Evolutionary conservation across 345 rosid genomes (phyloP), one percentile per base, ranked within the genome.

Genomic region (Eucalyptus marginata): DNA sequence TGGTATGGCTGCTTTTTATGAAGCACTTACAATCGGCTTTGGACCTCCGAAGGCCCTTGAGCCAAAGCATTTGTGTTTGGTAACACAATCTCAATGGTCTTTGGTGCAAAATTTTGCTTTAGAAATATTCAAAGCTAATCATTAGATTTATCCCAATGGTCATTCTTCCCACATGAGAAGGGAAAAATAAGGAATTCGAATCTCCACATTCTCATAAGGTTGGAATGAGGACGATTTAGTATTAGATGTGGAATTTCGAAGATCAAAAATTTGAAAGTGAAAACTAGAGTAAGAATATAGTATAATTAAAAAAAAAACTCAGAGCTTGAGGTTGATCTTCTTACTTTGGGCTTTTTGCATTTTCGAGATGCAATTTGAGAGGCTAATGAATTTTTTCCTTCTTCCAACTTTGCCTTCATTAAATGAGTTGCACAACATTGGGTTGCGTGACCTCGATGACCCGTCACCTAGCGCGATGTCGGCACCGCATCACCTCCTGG

Each of bases 271-370:
- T 1, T 47, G 13, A 47, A 47, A 47, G 49, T 1, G 2, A 47
- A 5, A 49, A 6, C 20, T 52, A 1, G 1, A 52, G 0, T 52
- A 52, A 20, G 1, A 52, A 7, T 8, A 20, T 0, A 20, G 1
- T 18, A 52, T 0, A 52, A 52, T 18, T 0, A 1, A 52, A 52
- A 49, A 4, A 1, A 49, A 49, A 12, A 7, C 1, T 52, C 2
- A 0, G 0, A 14, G 3, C 0, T 64, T 64, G 14, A 64, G 36
- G 6, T 31, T 7, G 18, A 64, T 13, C 1, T 8, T 4, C 36
- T 64, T 64, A 64, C 36, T 64, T n/a, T 14, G 10, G 76, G 76
- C 5, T 6, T 64, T 14, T 64, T 4, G 18, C 36, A 64, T 64
- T 64, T n/a, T 64, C 3, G 10, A 14, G 3, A 64, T 64, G 36